phyloP scores from a whole-genome alignment of 176 grass and related monocot genomes.

The Cenchrus purpureus region DNA sequence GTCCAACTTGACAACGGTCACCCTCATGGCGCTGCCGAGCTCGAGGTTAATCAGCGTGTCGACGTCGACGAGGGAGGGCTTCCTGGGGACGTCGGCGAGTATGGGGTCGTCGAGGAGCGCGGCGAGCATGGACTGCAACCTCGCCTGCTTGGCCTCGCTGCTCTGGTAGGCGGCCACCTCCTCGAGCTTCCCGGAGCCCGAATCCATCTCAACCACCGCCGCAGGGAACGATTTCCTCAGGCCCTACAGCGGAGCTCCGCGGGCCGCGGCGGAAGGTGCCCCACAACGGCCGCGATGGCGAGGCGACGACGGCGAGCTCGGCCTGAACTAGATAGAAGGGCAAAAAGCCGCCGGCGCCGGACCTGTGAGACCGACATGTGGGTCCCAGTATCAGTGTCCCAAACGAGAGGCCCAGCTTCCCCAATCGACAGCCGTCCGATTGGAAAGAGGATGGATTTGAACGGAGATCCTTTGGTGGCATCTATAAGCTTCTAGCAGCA shows the following conservation, averaged over 20 bases:
- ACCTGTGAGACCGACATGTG: constrained; percentile 7
- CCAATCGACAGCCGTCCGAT: constrained; percentile 26
- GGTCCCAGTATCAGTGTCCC: background rate
- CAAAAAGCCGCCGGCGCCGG: background rate
- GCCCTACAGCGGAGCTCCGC: background rate
- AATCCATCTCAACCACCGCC: constrained; percentile 26
- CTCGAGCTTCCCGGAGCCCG: constrained; percentile 31
- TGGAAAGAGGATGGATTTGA: background rate
- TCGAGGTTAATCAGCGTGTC: constrained; percentile 91
- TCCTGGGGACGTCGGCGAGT: constrained; percentile 63
- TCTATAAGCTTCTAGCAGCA: constrained; percentile 33
- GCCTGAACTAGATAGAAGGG: background rate
- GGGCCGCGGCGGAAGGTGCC: background rate
- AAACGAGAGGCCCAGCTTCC: background rate
- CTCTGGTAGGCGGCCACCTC: constrained; percentile 64
- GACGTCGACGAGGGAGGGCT: constrained; percentile 67
- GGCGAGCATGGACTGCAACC: constrained; percentile 70
- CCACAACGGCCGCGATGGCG: background rate
- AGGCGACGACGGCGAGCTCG: background rate
- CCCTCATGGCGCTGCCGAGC: constrained; percentile 79
- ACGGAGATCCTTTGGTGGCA: constrained; percentile 13
- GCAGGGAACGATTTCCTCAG: background rate
- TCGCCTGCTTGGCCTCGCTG: constrained; percentile 72
- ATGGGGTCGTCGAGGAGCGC: constrained; percentile 83
- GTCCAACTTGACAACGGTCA: constrained; percentile 73